Conservation (phyloP, 1,139 yeast species). For the Zygoascus hellenicus region DNA sequence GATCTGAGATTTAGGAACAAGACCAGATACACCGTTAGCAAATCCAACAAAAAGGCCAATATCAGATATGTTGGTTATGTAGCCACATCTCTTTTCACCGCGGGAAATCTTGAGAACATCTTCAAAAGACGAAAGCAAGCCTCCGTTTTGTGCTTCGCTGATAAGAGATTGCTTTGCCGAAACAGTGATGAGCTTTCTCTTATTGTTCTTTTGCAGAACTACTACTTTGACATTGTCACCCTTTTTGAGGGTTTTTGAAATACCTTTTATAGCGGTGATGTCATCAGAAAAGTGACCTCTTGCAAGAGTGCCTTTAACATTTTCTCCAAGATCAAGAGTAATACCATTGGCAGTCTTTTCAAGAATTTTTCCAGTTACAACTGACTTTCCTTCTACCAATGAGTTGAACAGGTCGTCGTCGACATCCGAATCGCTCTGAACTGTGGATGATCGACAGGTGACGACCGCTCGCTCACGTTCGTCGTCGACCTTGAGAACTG, state of each 20-base stretch:
- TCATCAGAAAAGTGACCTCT: slow-evolving; percentile 76
- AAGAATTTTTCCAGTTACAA: slow-evolving; percentile 56
- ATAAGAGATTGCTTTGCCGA: slow-evolving; percentile 64
- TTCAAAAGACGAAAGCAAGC: slow-evolving; percentile 53
- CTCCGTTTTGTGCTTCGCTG: slow-evolving; percentile 50
- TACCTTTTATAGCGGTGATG: slow-evolving; percentile 74
- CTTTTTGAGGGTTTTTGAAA: slow-evolving; percentile 78
- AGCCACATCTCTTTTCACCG: slow-evolving; percentile 51
- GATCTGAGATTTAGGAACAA: slow-evolving; percentile 73
- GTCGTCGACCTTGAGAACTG: slow-evolving; percentile 41
- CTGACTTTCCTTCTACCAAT: slow-evolving; percentile 38
- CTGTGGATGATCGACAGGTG: slow-evolving; percentile 47
- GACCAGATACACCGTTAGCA: slow-evolving; percentile 74
- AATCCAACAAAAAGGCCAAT: slow-evolving; percentile 77
- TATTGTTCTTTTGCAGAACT: slow-evolving; percentile 62
- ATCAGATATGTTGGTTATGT: slow-evolving; percentile 66
- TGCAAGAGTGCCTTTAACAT: slow-evolving; percentile 64
- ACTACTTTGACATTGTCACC: slow-evolving; percentile 58
- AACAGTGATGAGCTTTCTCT: slow-evolving; percentile 54
- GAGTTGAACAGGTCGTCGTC: slow-evolving; percentile 10
- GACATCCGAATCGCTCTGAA: slow-evolving; percentile 40
- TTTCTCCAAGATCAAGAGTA: slow-evolving; percentile 56
- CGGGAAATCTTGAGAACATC: slow-evolving; percentile 44
- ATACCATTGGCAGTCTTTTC: slow-evolving; percentile 66
- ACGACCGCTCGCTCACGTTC: slow-evolving; percentile 50